Evolutionary conservation across 2,329 filamentous ascomycete genomes (phyloP), one percentile per base, ranked within the genome.

Genomic region (Talaromyces atroroseus): DNA sequence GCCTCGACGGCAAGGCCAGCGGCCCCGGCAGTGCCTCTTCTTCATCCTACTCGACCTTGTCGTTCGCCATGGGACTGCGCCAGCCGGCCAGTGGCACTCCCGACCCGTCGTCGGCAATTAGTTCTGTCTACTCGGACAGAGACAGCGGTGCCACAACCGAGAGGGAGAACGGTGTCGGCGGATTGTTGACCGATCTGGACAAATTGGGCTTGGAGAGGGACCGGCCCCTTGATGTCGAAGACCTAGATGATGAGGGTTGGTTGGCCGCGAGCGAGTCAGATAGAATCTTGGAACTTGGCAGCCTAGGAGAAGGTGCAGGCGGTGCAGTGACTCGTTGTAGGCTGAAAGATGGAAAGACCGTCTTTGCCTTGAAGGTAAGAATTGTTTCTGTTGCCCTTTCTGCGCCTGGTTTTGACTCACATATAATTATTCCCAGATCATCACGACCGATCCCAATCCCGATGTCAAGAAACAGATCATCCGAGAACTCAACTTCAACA

Each of bases 391-490:
- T 26, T 26, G 14, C 8, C 12, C 32, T 36, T 36, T 36, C 16
- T n/a, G n/a, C n/a, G n/a, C n/a, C n/a, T n/a, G n/a, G 2, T 36
- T 14, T 16, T 16, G 2, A 36, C 3, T 36, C 32, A 36, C 5
- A 36, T 14, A 36, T 36, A 36, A 14, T 36, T 5, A 29, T 8
- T 45, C 56, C 29, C 60, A 95, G 92, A 88, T 99, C 68, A 99
- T 99, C 70, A 99, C 94, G 2, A 96, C 94, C 34, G 95, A 97
- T 70, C 94, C 94, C 2, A 94, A 99, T 65, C 92, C 94, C 12
- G 92, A 96, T 69, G 90, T 97, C 60, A 97, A 96, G 80, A 96
- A 95, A 71, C 94, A 99, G 74, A 99, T 99, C 65, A 84, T 97
- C 59, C 88, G 94, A 68, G 94, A 99, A 72, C 80, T 99, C 53